Evolutionary conservation across 2,329 filamentous ascomycete species (phyloP), one percentile per base, ranked within the genome.

Genomic region (Sphaerulina vaccinii): DNA sequence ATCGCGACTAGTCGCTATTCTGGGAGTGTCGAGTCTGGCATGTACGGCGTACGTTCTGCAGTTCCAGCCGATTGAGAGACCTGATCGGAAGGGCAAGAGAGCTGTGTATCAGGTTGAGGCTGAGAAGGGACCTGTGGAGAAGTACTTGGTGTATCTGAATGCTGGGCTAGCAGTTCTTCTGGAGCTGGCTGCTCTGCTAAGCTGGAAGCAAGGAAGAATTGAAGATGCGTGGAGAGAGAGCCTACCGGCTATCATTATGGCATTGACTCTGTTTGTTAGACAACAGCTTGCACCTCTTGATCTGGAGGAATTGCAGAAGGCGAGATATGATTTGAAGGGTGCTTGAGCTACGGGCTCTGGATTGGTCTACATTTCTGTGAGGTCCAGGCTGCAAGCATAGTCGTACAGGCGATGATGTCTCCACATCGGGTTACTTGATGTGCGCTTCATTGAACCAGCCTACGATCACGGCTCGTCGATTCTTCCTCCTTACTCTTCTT

Each of bases 1-100:
- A 69, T 49, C 71, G 62, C 56, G 68, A 13, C 65, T 82, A 5
- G 67, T 79, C 37, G 71, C 78, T 27, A 57, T 87, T 4, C 75
- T 88, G 2, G 75, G 78, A 38, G 73, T 88, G n/a, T 78, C 81
- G 0, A 86, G 82, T 19, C 77, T 90, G 15, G 71, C 77, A 15
- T 79, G 78, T 2, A 87, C 83, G 3, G 77, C 79, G 0, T 88
- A 81, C 66, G 75, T 84, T 1, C 72, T 89, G 1, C 60, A 61
- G 15, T 63, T 46, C 51, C 51, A 61, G 2, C 75, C 81, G 0
- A 70, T 76, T 0, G 62, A 68, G 2, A 84, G 84, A 55, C 65
- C 66, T 1, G 76, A 77, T 59, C 70, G 62, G 10, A 65, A 67
- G 18, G 64, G 67, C 29, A 65, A 65, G 63, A 62, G 44, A 45